A percentile compares a stretch with the other conserved stretches of the same genome.
Conservation (phyloP, 768 basidiomycete genomes). For the Mycena galopus region DNA sequence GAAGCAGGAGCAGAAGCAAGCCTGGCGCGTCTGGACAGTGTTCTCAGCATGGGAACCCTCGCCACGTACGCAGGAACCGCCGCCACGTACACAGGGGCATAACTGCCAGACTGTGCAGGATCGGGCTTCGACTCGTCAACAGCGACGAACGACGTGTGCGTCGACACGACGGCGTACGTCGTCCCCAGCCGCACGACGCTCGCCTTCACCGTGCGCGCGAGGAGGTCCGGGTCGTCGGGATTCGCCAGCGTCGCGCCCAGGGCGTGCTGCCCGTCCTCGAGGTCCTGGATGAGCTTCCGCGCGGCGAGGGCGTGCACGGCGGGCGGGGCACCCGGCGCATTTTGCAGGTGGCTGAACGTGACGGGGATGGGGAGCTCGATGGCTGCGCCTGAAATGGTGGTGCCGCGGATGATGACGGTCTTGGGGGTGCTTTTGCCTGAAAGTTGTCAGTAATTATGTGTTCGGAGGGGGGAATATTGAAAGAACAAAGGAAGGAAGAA, state of each 20-base stretch:
- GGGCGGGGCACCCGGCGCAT: constrained; percentile 21
- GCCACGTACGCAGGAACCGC: no score
- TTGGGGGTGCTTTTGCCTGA: constrained; percentile 33
- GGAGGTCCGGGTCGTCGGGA: constrained; percentile 26
- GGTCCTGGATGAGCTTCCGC: constrained; percentile 34
- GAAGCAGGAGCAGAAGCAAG: no score
- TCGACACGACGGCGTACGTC: constrained; percentile 29
- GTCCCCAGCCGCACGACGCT: constrained; percentile 33
- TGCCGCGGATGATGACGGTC: constrained; percentile 32
- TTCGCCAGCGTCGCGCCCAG: constrained; percentile 9
- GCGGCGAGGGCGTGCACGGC: constrained; percentile 32
- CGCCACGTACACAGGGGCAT: not conserved
- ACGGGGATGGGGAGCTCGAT: constrained; percentile 33
- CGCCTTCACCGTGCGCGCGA: constrained; percentile 27
- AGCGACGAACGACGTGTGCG: constrained; percentile 31
- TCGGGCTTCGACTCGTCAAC: constrained; percentile 22
- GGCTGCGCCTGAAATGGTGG: constrained; percentile 22
- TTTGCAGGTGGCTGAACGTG: constrained; percentile 30
- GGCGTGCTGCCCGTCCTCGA: constrained; percentile 35
- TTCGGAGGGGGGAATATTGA: no score
- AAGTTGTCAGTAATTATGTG: not conserved
- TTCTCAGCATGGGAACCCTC: no score
- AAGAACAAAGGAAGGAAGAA: not conserved
- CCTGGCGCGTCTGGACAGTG: no score
- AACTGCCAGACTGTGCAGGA: not conserved